Percentiles rank a stretch among this genome's conserved stretches.
Evolutionary conservation across 352 stramenopile genomes (phyloP).

Genomic region (Thalassiosira ordinaria): DNA sequence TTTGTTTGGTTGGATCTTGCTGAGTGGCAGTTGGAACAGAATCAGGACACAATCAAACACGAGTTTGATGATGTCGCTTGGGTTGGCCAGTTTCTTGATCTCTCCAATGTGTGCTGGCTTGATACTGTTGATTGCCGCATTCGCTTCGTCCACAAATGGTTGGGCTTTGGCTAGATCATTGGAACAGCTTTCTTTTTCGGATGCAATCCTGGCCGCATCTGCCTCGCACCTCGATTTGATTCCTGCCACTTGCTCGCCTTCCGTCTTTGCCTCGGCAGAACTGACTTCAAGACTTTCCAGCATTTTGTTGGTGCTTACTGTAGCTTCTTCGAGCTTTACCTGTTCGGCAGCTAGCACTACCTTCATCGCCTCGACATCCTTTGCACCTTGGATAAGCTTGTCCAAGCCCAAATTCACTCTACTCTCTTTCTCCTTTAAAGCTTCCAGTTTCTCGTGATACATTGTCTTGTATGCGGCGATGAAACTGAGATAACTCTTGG

Average conservation of each 20-base stretch:
- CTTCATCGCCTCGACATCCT: constrained; percentile 97
- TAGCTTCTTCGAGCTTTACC: constrained; percentile 96
- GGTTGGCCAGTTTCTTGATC: constrained; percentile 98
- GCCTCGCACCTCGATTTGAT: constrained; percentile 98
- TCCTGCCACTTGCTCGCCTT: constrained; percentile 93
- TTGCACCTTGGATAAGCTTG: constrained; percentile 96
- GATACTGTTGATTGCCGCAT: constrained; percentile 97
- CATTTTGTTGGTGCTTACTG: constrained; percentile 97
- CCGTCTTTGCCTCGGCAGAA: constrained; percentile 95
- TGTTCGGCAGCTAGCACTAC: constrained; percentile 95
- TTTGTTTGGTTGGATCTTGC: constrained; percentile 91
- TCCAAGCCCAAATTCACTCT: constrained; percentile 96
- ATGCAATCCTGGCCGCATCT: constrained; percentile 93
- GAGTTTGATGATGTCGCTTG: constrained; percentile 97
- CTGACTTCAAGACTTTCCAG: constrained; percentile 95
- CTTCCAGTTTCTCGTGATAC: constrained; percentile 87
- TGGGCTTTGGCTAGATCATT: constrained; percentile 97
- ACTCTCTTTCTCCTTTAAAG: constrained; percentile 95
- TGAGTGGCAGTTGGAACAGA: constrained; percentile 93
- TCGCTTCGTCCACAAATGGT: constrained; percentile 96
- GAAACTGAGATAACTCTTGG: constrained; percentile 98
- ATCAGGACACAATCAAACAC: constrained; percentile 98
- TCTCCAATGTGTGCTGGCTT: constrained; percentile 97
- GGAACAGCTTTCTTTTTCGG: constrained; percentile 95
- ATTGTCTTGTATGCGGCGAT: constrained; percentile 98